A percentile compares a stretch with the other conserved stretches of the same genome.
Conservation (phyloP, 495 filamentous ascomycete genomes). For the Lophiotrema nucula region DNA sequence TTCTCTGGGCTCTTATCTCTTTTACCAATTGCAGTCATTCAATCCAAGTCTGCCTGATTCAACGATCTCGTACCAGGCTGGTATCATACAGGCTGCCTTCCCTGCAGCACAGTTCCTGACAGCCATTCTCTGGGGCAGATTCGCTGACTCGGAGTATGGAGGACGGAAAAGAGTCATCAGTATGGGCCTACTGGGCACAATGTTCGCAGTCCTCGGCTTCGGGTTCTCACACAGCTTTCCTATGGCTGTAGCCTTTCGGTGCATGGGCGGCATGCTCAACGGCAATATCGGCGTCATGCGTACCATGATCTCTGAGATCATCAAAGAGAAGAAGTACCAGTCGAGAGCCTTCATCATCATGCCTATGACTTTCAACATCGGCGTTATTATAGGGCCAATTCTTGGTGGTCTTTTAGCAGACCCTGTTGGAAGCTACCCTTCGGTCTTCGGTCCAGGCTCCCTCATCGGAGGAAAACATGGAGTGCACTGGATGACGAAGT, state of each 20-base stretch:
- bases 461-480: slow-evolving; percentile 51
- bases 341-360: slow-evolving; percentile 75
- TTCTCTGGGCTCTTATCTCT: slow-evolving; percentile 65
- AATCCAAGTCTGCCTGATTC: slow-evolving; percentile 40
- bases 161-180: slow-evolving; percentile 77
- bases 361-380: slow-evolving; percentile 79
- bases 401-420: slow-evolving; percentile 70
- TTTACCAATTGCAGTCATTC: slow-evolving; percentile 57
- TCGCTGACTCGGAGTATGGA: slow-evolving; percentile 66
- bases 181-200: slow-evolving; percentile 71
- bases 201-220: slow-evolving; percentile 72
- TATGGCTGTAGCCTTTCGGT: slow-evolving; percentile 71
- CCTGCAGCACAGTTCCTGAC: slow-evolving; percentile 81
- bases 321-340: slow-evolving; percentile 67
- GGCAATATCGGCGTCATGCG: slow-evolving; percentile 80
- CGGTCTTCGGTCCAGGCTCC: slow-evolving; percentile 61
- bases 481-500: slow-evolving; percentile 63
- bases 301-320: slow-evolving; percentile 77
- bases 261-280: slow-evolving; percentile 68
- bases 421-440: slow-evolving; percentile 62
- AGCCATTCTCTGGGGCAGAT: slow-evolving; percentile 78
- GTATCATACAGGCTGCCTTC: slow-evolving; percentile 75
- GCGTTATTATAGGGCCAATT: slow-evolving; percentile 65
- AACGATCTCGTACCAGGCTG: slow-evolving; percentile 70
- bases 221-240: slow-evolving; percentile 72